Evolutionary conservation across 179 eudicot genomes (phyloP).

Genomic region (Nepenthes alata): DNA sequence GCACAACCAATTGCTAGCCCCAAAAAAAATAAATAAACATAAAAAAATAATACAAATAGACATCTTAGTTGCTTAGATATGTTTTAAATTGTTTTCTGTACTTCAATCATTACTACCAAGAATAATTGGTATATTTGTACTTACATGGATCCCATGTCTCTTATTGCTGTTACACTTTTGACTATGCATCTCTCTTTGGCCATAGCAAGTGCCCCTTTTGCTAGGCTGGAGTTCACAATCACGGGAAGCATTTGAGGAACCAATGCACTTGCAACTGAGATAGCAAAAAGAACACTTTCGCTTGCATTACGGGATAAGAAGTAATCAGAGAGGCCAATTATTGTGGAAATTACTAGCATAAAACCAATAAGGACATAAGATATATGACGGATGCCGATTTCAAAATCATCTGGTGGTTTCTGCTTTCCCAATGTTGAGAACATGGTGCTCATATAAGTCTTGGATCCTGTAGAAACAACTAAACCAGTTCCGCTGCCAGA

Average conservation of each 20-base stretch:
- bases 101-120: background rate
- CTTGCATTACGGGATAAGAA: conserved; percentile 17
- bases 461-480: conserved; percentile 37
- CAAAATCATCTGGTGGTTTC: conserved; percentile 39
- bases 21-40: too few species aligned
- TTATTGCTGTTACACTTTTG: conserved; percentile 34
- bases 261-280: conserved; percentile 43
- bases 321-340: conserved; percentile 27
- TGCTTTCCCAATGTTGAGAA: conserved; percentile 33
- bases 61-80: background rate
- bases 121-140: conserved; percentile 5
- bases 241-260: conserved; percentile 54
- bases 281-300: conserved; percentile 36
- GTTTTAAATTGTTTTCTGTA: background rate
- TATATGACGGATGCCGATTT: conserved; percentile 31
- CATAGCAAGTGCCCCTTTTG: conserved; percentile 46
- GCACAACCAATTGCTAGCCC: too few species aligned
- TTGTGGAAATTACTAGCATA: conserved; percentile 25
- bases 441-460: conserved; percentile 53
- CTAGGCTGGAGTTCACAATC: conserved; percentile 34
- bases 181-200: conserved; percentile 40
- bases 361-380: conserved; percentile 32
- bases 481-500: conserved; percentile 41
- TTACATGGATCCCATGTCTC: conserved; percentile 52
- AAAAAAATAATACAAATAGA: too few species aligned